A percentile compares a stretch with the other conserved stretches of the same genome.
These are phyloP conservation scores for Nicotiana benthamiana DNA, from an alignment of 257 asterid genomes.

Conservation along the genomic window DNA sequence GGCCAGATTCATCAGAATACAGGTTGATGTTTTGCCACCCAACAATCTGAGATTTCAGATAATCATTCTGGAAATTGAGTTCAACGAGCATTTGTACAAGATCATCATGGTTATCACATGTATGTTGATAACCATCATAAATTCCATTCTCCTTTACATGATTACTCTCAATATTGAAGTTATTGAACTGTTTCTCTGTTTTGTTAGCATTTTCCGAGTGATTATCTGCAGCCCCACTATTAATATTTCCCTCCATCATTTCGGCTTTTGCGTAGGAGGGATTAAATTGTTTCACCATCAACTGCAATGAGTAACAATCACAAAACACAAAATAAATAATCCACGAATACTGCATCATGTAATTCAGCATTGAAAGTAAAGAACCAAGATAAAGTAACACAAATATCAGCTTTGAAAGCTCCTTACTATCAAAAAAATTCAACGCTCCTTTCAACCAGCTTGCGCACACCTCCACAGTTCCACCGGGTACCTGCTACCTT, in stretches of 20 bases:
- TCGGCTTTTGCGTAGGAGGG: conserved; percentile 13
- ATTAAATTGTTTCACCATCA: conserved; percentile 16
- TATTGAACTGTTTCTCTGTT: conserved; percentile 31
- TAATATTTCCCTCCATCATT: conserved; percentile 40
- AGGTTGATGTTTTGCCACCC: conserved; percentile 37
- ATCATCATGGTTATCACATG: conserved; percentile 38
- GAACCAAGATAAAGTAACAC: not conserved
- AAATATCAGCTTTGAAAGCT: not conserved
- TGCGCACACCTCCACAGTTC: no score
- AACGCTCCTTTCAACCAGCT: not conserved
- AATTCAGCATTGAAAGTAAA: not conserved
- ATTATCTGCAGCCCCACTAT: conserved; percentile 29
- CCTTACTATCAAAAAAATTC: not conserved
- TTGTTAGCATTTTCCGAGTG: conserved; percentile 23
- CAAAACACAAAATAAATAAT: not conserved
- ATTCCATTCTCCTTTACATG: conserved; percentile 42
- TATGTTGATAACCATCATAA: conserved; percentile 15
- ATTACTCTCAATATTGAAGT: conserved; percentile 21
- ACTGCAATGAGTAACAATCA: not conserved
- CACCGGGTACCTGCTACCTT: no score
- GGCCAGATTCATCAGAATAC: conserved; percentile 21
- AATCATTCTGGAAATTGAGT: conserved; percentile 78
- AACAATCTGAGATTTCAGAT: conserved; percentile 67
- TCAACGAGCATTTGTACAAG: conserved; percentile 69
- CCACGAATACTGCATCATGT: not conserved